Evolutionary conservation across 371 early-diverging fungal genomes (phyloP).

Genomic region (Syncephalastrum sp.): DNA sequence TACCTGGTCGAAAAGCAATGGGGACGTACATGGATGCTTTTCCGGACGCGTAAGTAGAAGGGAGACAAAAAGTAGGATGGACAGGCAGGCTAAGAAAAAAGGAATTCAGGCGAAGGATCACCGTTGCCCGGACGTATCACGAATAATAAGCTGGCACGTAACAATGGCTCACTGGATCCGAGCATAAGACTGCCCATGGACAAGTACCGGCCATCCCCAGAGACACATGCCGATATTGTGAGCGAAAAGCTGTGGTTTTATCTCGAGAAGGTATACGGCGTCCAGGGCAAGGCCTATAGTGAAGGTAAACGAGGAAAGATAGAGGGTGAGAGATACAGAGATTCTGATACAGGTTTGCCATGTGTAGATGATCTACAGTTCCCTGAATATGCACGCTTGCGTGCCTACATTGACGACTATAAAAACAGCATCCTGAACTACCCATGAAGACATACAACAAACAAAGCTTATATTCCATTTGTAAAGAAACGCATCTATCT

Average conservation of each 20-base stretch:
- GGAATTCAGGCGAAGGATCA: slow-evolving; percentile 37
- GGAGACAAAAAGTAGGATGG: not conserved
- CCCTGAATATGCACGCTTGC: slow-evolving; percentile 42
- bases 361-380: slow-evolving; percentile 33
- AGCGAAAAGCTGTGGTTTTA: slow-evolving; percentile 42
- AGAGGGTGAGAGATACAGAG: not conserved
- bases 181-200: slow-evolving; percentile 42
- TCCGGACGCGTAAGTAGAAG: slow-evolving; percentile 41
- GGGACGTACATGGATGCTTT: slow-evolving; percentile 47
- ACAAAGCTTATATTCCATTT: slow-evolving; percentile 6
- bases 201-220: slow-evolving; percentile 46
- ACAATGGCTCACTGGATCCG: slow-evolving; percentile 39
- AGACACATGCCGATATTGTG: slow-evolving; percentile 47
- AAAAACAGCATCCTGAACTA: slow-evolving; percentile 43
- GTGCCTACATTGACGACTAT: slow-evolving; percentile 43
- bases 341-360: not conserved
- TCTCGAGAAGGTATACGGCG: slow-evolving; percentile 37
- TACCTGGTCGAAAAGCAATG: slow-evolving; percentile 43
- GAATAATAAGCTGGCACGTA: slow-evolving; percentile 34
- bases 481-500: not conserved
- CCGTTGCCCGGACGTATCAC: slow-evolving; percentile 36
- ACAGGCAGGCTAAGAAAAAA: not conserved
- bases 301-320: slow-evolving; percentile 29
- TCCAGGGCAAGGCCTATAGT: slow-evolving; percentile 38
- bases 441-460: slow-evolving; percentile 18